Percentiles rank a stretch among this genome's conserved stretches.
Conservation (phyloP, 2,329 filamentous ascomycete genomes). For the Blastomyces silverae region DNA sequence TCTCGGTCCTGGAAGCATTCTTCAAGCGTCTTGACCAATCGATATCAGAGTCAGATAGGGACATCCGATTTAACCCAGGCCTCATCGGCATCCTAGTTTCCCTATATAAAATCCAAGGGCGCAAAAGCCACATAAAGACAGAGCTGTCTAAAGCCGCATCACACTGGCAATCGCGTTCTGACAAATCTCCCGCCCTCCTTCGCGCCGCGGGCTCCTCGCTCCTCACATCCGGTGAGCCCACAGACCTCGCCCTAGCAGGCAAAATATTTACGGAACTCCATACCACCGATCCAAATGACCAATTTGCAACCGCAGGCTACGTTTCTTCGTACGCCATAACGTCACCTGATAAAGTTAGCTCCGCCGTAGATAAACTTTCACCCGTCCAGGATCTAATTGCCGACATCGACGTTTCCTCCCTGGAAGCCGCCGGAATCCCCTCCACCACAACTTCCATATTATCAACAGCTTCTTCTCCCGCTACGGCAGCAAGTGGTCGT, state of each 20-base stretch:
- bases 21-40: conserved; percentile 63
- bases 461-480: conserved; percentile 31
- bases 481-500: conserved; percentile 22
- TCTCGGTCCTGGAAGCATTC: conserved; percentile 68
- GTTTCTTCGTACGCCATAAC: conserved; percentile 68
- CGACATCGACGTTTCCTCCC: conserved; percentile 39
- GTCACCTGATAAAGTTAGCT: conserved; percentile 34
- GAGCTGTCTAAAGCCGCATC: conserved; percentile 72
- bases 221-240: conserved; percentile 62
- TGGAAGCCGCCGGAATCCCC: conserved; percentile 42
- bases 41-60: conserved; percentile 50
- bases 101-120: conserved; percentile 69
- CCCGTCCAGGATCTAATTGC: conserved; percentile 38
- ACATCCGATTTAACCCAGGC: conserved; percentile 75
- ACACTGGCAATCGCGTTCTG: conserved; percentile 66
- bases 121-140: conserved; percentile 61
- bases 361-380: conserved; percentile 36
- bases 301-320: conserved; percentile 69
- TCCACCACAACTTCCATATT: conserved; percentile 30
- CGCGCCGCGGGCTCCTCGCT: conserved; percentile 77
- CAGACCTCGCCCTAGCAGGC: conserved; percentile 63
- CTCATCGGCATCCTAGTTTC: conserved; percentile 73
- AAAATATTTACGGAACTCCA: conserved; percentile 72
- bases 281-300: conserved; percentile 57
- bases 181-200: conserved; percentile 59